Conservation (phyloP, 306 rosid genomes). For the peach (Prunus persica) region Prunus_persica_NCBIv2 NC_034011.1:25958501-25959000, state of each 20-base stretch:
- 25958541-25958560: neutral
- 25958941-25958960: neutral
- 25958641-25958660: neutral
- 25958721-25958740: neutral
- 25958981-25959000: slow-evolving; percentile 58
- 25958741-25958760: neutral
- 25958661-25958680: neutral
- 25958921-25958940: slow-evolving; percentile 9
- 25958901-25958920: slow-evolving; percentile 58
- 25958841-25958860: slow-evolving; percentile 94
- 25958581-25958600: neutral
- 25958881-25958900: slow-evolving; percentile 93
- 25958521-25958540: neutral
- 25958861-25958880: slow-evolving; percentile 72
- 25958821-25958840: slow-evolving; percentile 97
- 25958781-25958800: slow-evolving; percentile 22
- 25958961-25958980: neutral
- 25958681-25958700: neutral
- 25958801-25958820: slow-evolving; percentile 98
- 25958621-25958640: neutral
- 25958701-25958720: neutral
- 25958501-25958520: neutral
- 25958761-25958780: neutral
- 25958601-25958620: neutral
- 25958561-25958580: neutral